Base-by-base conservation (phyloP, 2,329 filamentous ascomycete genomes). In the Phialocephala sp. region DNA sequence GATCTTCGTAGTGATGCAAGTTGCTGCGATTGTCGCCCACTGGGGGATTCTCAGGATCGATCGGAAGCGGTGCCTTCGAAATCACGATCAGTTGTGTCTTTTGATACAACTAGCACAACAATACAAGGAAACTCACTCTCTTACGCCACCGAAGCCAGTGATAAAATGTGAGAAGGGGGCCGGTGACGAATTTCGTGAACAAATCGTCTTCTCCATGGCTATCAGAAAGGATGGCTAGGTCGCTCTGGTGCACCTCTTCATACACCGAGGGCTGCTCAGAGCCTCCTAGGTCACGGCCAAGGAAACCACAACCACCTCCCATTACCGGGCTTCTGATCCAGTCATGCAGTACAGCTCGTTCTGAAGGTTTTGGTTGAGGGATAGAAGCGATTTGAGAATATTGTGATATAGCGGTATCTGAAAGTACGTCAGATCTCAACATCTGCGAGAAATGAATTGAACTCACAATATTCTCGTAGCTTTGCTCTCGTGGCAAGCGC, bases 381-480 rank as follows among this genome's bases (percentile, higher is more conserved):
- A 54, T 32, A 1, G 50, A 54, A 18, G 50, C 24, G 8, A 54
- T 54, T 15, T 67, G 58, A n/a, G 60, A 60, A 37, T 66, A 67
- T 39, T 60, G 56, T 22, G 55, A 56, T n/a, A 68, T 59, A n/a
- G 66, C 60, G 4, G 37, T 22, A 57, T 68, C 66, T 68, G 55
- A 35, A 43, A 57, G 20, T 6, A 57, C 20, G 56, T 57, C 15
- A 57, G n/a, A 9, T 24, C 2, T 54, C 24, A 18, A 27, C 9
- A 20, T 22, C 9, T 35, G n/a, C n/a, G n/a, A n/a, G 24, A 35
- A 43, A 35, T 5, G 5, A 1, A 1, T 18, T 54, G 6, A 20
- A 58, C 63, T 24, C 52, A 69, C 67, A 67, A 50, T 69, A 69
- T 41, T 69, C 65, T 63, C 56, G 47, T 24, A 69, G 32, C 47